Evolutionary conservation across 306 rosid species (phyloP).

Genomic region (Cucurbita argyrosperma): DNA sequence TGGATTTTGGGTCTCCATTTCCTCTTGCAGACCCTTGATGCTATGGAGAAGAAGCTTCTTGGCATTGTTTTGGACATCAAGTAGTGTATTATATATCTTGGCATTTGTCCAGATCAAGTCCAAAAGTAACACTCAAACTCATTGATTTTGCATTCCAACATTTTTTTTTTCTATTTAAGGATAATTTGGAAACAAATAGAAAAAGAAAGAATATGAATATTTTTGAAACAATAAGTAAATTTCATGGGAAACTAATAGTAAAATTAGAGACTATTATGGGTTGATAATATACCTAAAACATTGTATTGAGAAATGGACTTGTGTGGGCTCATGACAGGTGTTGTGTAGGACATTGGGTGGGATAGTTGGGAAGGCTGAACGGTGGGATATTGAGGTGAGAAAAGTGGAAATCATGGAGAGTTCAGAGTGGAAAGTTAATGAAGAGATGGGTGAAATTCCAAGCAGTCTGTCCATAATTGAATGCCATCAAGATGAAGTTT

Average conservation of each 20-base stretch:
- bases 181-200: too few relatives aligned
- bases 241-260: too few relatives aligned
- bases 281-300: not conserved
- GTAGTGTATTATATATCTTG: conserved; percentile 8
- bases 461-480: conserved; percentile 30
- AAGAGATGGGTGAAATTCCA: conserved; percentile 23
- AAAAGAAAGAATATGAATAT: too few relatives aligned
- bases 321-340: conserved; percentile 14
- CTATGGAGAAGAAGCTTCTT: conserved; percentile 52
- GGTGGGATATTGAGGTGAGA: conserved; percentile 17
- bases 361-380: conserved; percentile 34
- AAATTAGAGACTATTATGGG: not conserved
- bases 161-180: too few relatives aligned
- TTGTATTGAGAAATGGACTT: not conserved
- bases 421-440: not conserved
- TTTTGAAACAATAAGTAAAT: too few relatives aligned
- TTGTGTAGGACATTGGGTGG: conserved; percentile 70
- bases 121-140: too few relatives aligned
- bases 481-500: conserved; percentile 56
- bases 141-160: too few relatives aligned
- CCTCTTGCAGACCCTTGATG: conserved; percentile 36
- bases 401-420: conserved; percentile 11
- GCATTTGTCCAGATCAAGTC: too few relatives aligned
- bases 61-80: conserved; percentile 81
- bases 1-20: conserved; percentile 50